Conservation (phyloP, 805 yeast genomes). For the Grigorovia transvaalensis region DNA sequence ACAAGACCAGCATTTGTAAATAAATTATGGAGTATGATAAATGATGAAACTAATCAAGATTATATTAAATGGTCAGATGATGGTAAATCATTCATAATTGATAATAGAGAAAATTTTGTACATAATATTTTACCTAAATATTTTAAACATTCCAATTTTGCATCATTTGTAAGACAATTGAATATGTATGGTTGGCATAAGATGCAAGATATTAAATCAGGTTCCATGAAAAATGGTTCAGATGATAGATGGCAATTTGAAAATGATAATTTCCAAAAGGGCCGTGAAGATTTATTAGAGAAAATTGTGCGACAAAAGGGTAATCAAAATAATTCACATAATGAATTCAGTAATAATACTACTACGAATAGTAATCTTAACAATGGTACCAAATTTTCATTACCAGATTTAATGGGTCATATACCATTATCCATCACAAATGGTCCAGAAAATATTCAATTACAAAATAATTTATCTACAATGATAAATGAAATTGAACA, state of each 20-base stretch:
- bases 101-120: slow-evolving; percentile 74
- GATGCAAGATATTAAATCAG: slow-evolving; percentile 82
- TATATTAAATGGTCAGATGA: slow-evolving; percentile 78
- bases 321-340: slow-evolving; percentile 1
- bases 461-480: slow-evolving; percentile 8
- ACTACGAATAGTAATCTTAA: background rate
- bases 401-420: slow-evolving; percentile 1
- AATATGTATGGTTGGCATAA: slow-evolving; percentile 99
- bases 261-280: slow-evolving; percentile 68
- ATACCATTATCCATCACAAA: slow-evolving; percentile 1
- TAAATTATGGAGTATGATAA: slow-evolving; percentile 93
- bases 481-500: slow-evolving; percentile 62
- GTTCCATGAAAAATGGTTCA: slow-evolving; percentile 44
- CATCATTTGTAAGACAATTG: slow-evolving; percentile 89
- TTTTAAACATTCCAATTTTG: slow-evolving; percentile 91
- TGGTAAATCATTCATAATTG: slow-evolving; percentile 78
- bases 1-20: slow-evolving; percentile 81
- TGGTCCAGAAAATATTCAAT: slow-evolving; percentile 3
- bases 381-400: slow-evolving; percentile 3
- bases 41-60: slow-evolving; percentile 58
- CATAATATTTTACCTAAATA: slow-evolving; percentile 77
- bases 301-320: slow-evolving; percentile 67
- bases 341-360: slow-evolving; percentile 1
- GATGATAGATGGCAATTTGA: slow-evolving; percentile 89
- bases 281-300: slow-evolving; percentile 74